phyloP scores from a whole-genome alignment of 1,284 basidiomycete species.

The Austroboletus rostrupii region DNA sequence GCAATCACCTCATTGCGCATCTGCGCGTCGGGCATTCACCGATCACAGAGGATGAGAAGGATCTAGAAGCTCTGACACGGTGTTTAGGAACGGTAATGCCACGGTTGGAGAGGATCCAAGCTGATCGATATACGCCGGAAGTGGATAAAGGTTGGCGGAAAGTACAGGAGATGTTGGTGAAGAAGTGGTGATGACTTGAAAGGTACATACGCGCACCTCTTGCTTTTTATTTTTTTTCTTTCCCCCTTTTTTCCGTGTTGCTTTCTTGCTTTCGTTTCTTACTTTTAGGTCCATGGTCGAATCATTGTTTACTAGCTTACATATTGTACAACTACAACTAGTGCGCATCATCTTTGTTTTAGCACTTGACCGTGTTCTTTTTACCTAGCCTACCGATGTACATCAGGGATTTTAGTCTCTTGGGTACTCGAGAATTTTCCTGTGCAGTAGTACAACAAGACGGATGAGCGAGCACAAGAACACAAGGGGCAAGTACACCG shows the following conservation, averaged over 20 bases:
- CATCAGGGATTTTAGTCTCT: too few species aligned
- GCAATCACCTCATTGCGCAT: slow-evolving; percentile 17
- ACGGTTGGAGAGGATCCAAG: slow-evolving; percentile 16
- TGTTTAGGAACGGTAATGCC: slow-evolving; percentile 21
- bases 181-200: not conserved
- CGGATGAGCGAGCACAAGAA: not conserved
- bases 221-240: not conserved
- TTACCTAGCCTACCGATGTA: too few species aligned
- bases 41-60: slow-evolving; percentile 13
- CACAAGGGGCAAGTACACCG: not conserved
- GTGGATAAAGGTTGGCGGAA: slow-evolving; percentile 11
- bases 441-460: not conserved
- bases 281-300: too few species aligned
- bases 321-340: not conserved
- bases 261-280: too few species aligned
- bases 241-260: not conserved
- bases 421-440: too few species aligned
- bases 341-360: not conserved
- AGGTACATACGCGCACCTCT: not conserved
- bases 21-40: slow-evolving; percentile 21
- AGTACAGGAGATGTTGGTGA: slow-evolving; percentile 14
- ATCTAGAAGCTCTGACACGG: slow-evolving; percentile 4
- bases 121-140: slow-evolving; percentile 16
- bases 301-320: not conserved
- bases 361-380: too few species aligned